Evolutionary conservation across 192 early-diverging fungal genomes (phyloP), one percentile per base, ranked within the genome.

Genomic region (Rhizophlyctis rosea): DNA sequence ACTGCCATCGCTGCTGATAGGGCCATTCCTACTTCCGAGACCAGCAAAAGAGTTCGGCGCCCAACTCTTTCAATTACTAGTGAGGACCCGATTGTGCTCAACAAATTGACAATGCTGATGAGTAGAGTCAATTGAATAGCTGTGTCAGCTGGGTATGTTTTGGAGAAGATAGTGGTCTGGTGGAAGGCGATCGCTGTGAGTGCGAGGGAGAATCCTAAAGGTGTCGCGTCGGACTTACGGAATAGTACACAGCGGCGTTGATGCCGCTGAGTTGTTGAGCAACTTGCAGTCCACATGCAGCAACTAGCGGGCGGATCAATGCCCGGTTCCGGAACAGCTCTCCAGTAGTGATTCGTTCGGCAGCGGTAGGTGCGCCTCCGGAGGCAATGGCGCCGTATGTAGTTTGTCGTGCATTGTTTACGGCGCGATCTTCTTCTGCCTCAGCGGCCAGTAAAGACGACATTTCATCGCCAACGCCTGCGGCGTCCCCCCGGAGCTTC

Each of bases 251-350:
- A 9, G 93, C 91, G 9, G 88, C 90, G 69, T 93, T 96, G 68
- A 92, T 91, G 25, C 94, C 94, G 34, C 87, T 89, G 62, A 92
- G 86, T 72, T 96, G 94, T 70, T 96, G 94, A 0, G 86, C 70
- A 3, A 91, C 50, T 69, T 92, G 91, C 4, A 94, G 54, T 18
- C 90, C 76, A 1, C 92, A 44, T 3, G 84, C 81, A 48, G 87
- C 72, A 29, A 82, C 65, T 4, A 91, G 78, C 0, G 89, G 84
- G 18, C 79, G 69, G 5, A 83, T 74, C 56, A 90, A 70, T 36
- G 82, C 79, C 59, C 78, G 59, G 1, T 80, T 76, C 18, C 70
- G 74, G 48, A 90, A 71, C 7, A 90, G 76, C 28, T 78, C 63
- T 24, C 72, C 50, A 30, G 83, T 76, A 25, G 85, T 49, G 3